Conservation (phyloP, 805 yeast genomes). For the Candida tallmaniae region DNA sequence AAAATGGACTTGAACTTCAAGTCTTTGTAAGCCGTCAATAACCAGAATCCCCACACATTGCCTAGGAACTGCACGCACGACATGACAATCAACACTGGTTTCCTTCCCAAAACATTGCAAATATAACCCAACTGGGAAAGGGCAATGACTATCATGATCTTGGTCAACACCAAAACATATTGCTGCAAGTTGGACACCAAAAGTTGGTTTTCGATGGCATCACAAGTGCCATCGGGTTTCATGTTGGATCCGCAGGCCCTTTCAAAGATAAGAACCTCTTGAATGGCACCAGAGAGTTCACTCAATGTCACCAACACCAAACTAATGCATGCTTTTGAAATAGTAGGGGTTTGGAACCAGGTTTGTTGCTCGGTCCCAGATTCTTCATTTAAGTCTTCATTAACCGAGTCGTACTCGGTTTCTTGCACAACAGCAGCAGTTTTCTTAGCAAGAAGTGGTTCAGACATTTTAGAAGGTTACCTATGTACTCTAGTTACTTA, state of each 20-base stretch:
- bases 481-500: too few species aligned
- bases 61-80: not conserved
- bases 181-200: conserved; percentile 4
- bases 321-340: not conserved
- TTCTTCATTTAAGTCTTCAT: too few species aligned
- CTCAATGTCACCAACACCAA: conserved; percentile 1
- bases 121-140: conserved; percentile 2
- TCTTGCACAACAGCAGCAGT: not conserved
- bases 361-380: too few species aligned
- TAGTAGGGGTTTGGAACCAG: conserved; percentile 4
- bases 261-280: conserved; percentile 2
- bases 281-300: conserved; percentile 1
- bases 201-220: conserved; percentile 5
- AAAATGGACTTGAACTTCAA: conserved; percentile 3
- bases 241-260: conserved; percentile 7
- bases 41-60: not conserved
- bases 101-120: conserved; percentile 4
- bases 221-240: conserved; percentile 5
- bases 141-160: conserved; percentile 1
- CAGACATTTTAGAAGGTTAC: too few species aligned
- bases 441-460: too few species aligned
- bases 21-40: not conserved
- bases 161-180: not conserved
- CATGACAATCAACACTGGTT: not conserved
- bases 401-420: not conserved